Percentiles rank a stretch among this genome's conserved stretches.
Evolutionary conservation across 2,329 filamentous ascomycete genomes (phyloP).

Genomic region (Pseudopyricularia cyperi): DNA sequence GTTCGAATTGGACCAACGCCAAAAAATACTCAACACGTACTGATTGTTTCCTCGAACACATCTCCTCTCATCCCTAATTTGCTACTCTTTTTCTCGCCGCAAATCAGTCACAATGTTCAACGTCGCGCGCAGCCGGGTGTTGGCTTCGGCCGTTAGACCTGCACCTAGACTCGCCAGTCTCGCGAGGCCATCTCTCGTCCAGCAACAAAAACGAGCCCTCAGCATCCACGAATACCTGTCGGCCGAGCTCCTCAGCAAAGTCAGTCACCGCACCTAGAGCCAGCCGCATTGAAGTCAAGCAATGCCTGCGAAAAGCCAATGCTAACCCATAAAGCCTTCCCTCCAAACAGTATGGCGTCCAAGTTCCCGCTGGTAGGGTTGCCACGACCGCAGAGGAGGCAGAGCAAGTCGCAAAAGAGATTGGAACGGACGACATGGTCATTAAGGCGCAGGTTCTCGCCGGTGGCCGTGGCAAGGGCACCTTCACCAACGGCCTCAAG

Average conservation of each 20-base stretch:
- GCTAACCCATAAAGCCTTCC: slow-evolving; percentile 5
- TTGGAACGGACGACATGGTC: slow-evolving; percentile 92
- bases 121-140: slow-evolving; percentile 67
- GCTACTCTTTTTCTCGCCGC: background rate
- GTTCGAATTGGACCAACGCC: background rate
- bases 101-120: slow-evolving; percentile 61
- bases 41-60: background rate
- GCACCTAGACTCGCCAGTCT: slow-evolving; percentile 47
- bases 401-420: slow-evolving; percentile 78
- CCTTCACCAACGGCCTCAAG: slow-evolving; percentile 97
- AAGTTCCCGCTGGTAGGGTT: slow-evolving; percentile 80
- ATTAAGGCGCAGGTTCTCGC: slow-evolving; percentile 99
- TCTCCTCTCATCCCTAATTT: background rate
- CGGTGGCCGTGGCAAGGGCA: slow-evolving; percentile 93
- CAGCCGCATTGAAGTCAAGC: background rate
- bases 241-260: slow-evolving; percentile 72
- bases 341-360: slow-evolving; percentile 68
- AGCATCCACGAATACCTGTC: slow-evolving; percentile 99
- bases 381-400: slow-evolving; percentile 77
- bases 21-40: background rate
- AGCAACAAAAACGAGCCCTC: slow-evolving; percentile 69
- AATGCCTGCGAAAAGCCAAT: background rate
- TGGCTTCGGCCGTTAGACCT: slow-evolving; percentile 59
- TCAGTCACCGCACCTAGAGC: slow-evolving; percentile 19
- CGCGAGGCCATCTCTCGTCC: slow-evolving; percentile 20